These are phyloP conservation scores for Niebla homalea DNA, from an alignment of 495 filamentous ascomycete genomes.

Conservation along the genomic window DNA sequence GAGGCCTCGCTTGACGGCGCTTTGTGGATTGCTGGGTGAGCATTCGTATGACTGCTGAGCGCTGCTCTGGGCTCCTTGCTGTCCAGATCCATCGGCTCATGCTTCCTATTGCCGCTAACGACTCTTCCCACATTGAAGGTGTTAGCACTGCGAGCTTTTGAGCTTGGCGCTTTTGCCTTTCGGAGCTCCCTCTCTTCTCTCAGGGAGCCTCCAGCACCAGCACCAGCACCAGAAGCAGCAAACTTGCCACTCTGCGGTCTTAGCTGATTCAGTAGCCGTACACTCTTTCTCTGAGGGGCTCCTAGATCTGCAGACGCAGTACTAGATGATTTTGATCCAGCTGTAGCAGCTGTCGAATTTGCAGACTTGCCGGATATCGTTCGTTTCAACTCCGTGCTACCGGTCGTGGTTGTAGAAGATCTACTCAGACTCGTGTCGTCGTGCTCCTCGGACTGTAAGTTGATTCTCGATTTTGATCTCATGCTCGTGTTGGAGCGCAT, in stretches of 20 bases:
- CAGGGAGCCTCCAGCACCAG: constrained; percentile 29
- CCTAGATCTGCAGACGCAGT: constrained; percentile 42
- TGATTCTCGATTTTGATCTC: constrained; percentile 32
- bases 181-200: constrained; percentile 60
- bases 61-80: constrained; percentile 36
- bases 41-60: constrained; percentile 16
- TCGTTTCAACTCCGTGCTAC: constrained; percentile 53
- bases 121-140: constrained; percentile 62
- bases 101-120: constrained; percentile 73
- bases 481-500: constrained; percentile 43
- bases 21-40: constrained; percentile 14
- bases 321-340: constrained; percentile 27
- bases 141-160: constrained; percentile 39
- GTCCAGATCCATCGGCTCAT: constrained; percentile 55
- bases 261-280: constrained; percentile 60
- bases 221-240: too few relatives aligned
- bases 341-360: constrained; percentile 31
- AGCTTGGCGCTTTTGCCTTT: constrained; percentile 55
- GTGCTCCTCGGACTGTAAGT: constrained; percentile 38
- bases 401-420: constrained; percentile 22
- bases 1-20: constrained; percentile 30
- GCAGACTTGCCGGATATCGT: constrained; percentile 62
- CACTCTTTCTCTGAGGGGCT: constrained; percentile 63
- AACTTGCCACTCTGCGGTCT: constrained; percentile 47
- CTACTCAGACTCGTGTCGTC: constrained; percentile 23